Evolutionary conservation across 805 yeast species (phyloP), one percentile per base, ranked within the genome.

Genomic region (Candida andamanensis): DNA sequence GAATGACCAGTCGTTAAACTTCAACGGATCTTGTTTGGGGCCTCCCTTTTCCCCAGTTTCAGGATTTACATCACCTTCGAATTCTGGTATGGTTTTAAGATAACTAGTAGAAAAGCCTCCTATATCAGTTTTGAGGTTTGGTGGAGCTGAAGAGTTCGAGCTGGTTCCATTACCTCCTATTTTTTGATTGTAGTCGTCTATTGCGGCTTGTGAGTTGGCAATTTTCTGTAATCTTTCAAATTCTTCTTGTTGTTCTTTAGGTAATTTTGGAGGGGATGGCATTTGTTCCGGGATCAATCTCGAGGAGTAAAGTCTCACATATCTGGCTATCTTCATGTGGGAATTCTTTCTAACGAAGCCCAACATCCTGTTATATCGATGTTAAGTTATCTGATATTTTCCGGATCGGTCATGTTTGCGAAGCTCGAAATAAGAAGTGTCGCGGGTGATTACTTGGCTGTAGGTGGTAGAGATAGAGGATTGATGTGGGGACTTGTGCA

Each of bases 21-120:
- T 76, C 42, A 86, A 68, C 1, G 98, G 98, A 51, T 92, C 97
- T 56, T 92, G 97, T 51, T 92, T 92, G 16, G 98, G 98, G 0
- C 98, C 98, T 29, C 95, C 95, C 15, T 81, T 69, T 59, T 92
- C 98, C 3, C 98, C 98, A 1, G 98, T 92, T 36, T 67, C 72
- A 0, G 98, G 98, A 52, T 92, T 92, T 12, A 71, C 77, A 40
- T 87, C 89, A 1, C 98, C 98, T 58, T 89, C 95, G 52, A 92
- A 92, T 50, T 92, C 98, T 2, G 96, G 95, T 33, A 87, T 80
- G 3, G 87, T 80, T 55, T 81, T 77, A 54, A 82, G 70, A 42
- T 69, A 76, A 35, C 76, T 84, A 2, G 89, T 82, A 2, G 81
- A 78, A 45, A 80, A 74, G 4, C 67, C 61, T 5, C 84, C 83